Base-by-base conservation (phyloP, 2,329 filamentous ascomycete genomes). In the Metarhizium anisopliae region DNA sequence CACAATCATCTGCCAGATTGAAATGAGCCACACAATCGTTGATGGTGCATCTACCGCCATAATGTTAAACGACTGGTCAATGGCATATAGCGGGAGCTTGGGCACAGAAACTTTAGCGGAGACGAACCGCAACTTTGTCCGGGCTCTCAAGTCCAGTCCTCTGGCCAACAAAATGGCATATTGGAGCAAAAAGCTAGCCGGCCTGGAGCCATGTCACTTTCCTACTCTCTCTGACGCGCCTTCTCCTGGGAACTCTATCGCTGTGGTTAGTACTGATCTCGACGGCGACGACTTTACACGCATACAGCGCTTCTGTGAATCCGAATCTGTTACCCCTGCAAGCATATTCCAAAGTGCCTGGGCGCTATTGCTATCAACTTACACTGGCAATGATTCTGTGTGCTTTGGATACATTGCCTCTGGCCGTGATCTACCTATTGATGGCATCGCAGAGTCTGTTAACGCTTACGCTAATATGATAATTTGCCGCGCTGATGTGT, bases 221-320 rank as follows among this genome's bases (percentile, higher is more conserved):
- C 59, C 57, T 5, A 40, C 25, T 11, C 51, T 58, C 16, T n/a
- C 20, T 13, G 14, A 20, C 16, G 47, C 18, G 16, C 35, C 16
- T 5, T 4, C 18, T 30, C 5, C 38, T 13, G 8, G 13, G 14
- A 20, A 49, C 18, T 6, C 13, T n/a, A 30, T 40, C 52, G 42
- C 14, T 42, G 32, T 36, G 14, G 7, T 45, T 11, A 36, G 45
- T 30, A n/a, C 32, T 20, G 53, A 55, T 7, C 5, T 52, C 29
- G 36, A 10, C 38, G 25, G 35, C 36, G 20, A 55, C 50, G 20
- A 50, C 32, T 42, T 52, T 43, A 1, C 2, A 36, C 3, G 59
- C 61, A 20, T 56, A 3, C 50, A 49, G n/a, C 18, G 35, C 8
- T 75, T 75, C 58, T 75, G 74, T 56, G 67, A 66, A 53, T 62